These are phyloP conservation scores for Populus simonii DNA, from an alignment of 345 rosid species.

Conservation along the genomic window DNA sequence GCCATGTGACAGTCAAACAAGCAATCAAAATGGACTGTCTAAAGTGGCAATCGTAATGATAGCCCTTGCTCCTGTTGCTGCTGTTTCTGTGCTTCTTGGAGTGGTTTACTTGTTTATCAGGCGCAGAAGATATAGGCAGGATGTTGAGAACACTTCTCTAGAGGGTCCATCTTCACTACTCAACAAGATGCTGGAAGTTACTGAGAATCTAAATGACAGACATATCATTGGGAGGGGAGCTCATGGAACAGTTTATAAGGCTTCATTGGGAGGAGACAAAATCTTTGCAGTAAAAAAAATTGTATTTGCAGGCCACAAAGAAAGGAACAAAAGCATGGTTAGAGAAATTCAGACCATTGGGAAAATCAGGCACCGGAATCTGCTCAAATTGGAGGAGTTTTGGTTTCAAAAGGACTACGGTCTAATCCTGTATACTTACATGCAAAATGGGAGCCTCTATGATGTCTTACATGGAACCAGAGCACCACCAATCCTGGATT, in stretches of 20 bases:
- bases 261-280: conserved; percentile 38
- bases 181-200: conserved; percentile 56
- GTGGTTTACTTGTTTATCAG: conserved; percentile 27
- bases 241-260: conserved; percentile 76
- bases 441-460: conserved; percentile 70
- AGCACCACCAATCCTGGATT: conserved; percentile 35
- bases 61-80: conserved; percentile 35
- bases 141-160: conserved; percentile 34
- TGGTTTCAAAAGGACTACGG: conserved; percentile 71
- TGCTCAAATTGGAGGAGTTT: conserved; percentile 65
- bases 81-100: conserved; percentile 29
- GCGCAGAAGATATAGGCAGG: conserved; percentile 24
- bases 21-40: conserved; percentile 28
- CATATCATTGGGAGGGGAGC: conserved; percentile 71
- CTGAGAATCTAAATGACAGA: conserved; percentile 59
- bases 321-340: conserved; percentile 49
- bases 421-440: conserved; percentile 57
- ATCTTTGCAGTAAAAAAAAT: conserved; percentile 66
- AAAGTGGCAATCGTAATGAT: conserved; percentile 34
- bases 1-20: conserved; percentile 33
- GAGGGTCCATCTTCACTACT: conserved; percentile 51
- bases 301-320: conserved; percentile 39
- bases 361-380: conserved; percentile 66
- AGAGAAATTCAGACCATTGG: conserved; percentile 64
- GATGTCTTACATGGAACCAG: conserved; percentile 49